Conservation (phyloP, 192 early-diverging fungal species). For the Backusella macrospora region DNA sequence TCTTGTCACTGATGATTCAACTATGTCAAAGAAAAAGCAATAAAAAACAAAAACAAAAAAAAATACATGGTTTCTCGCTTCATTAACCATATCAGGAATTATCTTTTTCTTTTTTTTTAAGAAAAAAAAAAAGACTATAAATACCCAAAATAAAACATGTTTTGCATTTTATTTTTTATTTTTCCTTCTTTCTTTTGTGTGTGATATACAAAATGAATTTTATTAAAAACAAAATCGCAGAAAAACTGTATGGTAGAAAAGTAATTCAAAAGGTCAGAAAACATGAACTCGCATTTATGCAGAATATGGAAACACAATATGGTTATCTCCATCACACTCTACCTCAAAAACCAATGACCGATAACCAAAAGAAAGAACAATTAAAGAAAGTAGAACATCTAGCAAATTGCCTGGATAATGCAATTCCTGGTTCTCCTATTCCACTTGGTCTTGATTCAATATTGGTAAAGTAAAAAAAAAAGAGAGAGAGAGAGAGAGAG, state of each 20-base stretch:
- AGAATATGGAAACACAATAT: constrained; percentile 9
- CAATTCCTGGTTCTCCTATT: constrained; percentile 30
- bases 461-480: constrained; percentile 23
- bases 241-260: neutral
- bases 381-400: constrained; percentile 23
- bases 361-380: constrained; percentile 1
- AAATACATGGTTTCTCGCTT: neutral
- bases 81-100: too few relatives aligned
- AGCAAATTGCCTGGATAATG: constrained; percentile 30
- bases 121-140: neutral
- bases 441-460: constrained; percentile 31
- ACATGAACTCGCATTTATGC: neutral
- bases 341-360: neutral
- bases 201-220: constrained; percentile 2
- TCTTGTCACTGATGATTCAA: neutral
- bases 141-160: neutral
- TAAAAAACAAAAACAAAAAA: constrained; percentile 3
- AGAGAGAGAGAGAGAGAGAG: too few relatives aligned
- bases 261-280: neutral
- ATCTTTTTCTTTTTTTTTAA: too few relatives aligned
- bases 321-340: constrained; percentile 10
- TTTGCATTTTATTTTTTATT: neutral
- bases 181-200: neutral
- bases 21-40: neutral
- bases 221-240: constrained; percentile 8